Percentiles rank a stretch among this genome's conserved stretches.
These are phyloP conservation scores for Acer campestre DNA, from an alignment of 345 rosid species.

Conservation along the genomic window DNA sequence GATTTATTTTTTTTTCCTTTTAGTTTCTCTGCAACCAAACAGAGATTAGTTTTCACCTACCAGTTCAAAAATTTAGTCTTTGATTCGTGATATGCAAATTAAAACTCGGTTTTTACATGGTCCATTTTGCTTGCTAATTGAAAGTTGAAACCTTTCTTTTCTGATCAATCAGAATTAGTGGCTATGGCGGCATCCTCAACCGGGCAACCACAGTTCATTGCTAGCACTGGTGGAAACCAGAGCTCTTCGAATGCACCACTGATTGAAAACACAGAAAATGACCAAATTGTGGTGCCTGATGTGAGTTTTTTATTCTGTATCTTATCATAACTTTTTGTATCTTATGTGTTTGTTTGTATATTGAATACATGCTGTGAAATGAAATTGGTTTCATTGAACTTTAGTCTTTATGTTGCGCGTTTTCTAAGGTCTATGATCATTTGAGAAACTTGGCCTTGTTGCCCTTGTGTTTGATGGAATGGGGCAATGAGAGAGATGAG, in stretches of 20 bases:
- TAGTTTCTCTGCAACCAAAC: neutral
- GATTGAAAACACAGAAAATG: conserved; percentile 48
- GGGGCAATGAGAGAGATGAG: neutral
- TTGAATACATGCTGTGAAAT: too few species aligned
- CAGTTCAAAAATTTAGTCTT: neutral
- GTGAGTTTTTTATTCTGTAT: conserved; percentile 36
- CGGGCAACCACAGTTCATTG: conserved; percentile 75
- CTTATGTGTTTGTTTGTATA: neutral
- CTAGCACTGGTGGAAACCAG: conserved; percentile 66
- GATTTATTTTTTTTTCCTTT: neutral
- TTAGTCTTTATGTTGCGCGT: too few species aligned
- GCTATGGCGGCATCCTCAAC: conserved; percentile 46
- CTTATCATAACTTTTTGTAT: neutral
- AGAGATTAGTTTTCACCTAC: neutral
- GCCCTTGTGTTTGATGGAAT: neutral
- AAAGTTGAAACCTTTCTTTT: neutral
- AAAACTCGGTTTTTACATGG: neutral
- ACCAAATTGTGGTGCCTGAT: conserved; percentile 81
- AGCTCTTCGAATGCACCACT: conserved; percentile 70
- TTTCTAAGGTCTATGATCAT: too few species aligned
- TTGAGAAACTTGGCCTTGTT: neutral
- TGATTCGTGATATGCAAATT: neutral
- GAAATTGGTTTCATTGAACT: neutral
- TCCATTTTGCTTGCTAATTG: neutral
- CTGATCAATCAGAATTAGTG: neutral